A percentile compares a stretch with the other conserved stretches of the same genome.
phyloP scores from a whole-genome alignment of 116 monocot genomes.

The Posidonia oceanica region DNA sequence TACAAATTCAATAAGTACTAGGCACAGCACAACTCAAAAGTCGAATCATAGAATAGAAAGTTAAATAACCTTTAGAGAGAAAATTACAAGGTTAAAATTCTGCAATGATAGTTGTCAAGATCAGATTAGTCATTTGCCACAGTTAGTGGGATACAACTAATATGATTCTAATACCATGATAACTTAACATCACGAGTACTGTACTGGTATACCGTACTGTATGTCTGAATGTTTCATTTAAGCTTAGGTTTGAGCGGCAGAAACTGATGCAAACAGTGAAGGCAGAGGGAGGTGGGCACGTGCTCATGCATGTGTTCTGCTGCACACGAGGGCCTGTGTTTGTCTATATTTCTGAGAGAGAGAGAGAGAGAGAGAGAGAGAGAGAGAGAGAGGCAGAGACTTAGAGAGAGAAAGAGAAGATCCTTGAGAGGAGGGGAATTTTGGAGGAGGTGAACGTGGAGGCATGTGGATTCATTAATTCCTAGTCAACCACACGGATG shows the following conservation, averaged over 20 bases:
- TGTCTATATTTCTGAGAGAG: not conserved
- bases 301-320: slow-evolving; percentile 3
- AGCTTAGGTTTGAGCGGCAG: not conserved
- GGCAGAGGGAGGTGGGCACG: slow-evolving; percentile 2
- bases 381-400: not conserved
- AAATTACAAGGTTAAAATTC: not conserved
- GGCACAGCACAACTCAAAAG: no score
- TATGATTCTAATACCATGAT: no score
- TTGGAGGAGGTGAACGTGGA: not conserved
- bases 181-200: no score
- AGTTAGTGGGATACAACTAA: no score
- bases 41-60: no score
- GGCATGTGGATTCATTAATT: slow-evolving; percentile 12
- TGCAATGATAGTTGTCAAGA: not conserved
- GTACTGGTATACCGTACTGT: no score
- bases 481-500: slow-evolving; percentile 1
- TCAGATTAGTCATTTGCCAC: no score
- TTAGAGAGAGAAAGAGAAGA: not conserved
- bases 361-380: not conserved
- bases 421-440: not conserved
- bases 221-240: no score
- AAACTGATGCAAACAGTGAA: not conserved
- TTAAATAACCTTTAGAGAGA: no score
- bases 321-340: slow-evolving; percentile 7
- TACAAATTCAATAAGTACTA: no score